phyloP scores from a whole-genome alignment of 306 rosid species.

The Cercis canadensis region DNA sequence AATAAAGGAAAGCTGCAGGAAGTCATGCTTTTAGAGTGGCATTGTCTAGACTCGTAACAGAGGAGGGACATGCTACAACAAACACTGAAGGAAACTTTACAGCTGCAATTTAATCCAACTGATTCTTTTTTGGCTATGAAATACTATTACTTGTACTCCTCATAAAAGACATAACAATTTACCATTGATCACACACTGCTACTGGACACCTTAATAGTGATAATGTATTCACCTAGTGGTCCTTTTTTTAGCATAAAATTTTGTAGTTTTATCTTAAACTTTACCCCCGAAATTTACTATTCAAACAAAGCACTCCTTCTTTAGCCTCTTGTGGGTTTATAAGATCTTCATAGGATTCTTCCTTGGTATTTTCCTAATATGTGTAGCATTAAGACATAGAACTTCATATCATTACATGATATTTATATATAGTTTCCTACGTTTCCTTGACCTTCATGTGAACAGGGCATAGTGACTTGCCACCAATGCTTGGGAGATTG shows the following conservation, averaged over 20 bases:
- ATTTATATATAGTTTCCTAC: constrained; percentile 1
- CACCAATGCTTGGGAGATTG: constrained; percentile 86
- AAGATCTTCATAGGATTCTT: constrained; percentile 18
- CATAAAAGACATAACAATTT: not conserved
- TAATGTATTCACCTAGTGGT: not conserved
- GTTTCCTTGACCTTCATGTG: constrained; percentile 26
- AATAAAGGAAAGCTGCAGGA: not conserved
- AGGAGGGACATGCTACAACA: not conserved
- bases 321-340: constrained; percentile 11
- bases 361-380: constrained; percentile 18
- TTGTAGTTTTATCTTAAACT: not conserved
- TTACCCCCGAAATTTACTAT: not conserved
- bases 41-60: not conserved
- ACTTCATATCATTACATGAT: constrained; percentile 24
- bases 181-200: not conserved
- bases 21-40: not conserved
- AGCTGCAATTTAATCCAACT: not conserved
- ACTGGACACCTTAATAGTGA: not conserved
- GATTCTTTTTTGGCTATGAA: constrained; percentile 2
- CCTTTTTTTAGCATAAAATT: not conserved
- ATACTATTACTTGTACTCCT: not conserved
- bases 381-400: constrained; percentile 10
- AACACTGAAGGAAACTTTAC: not conserved
- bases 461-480: constrained; percentile 88
- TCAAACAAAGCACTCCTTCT: not conserved